These are phyloP conservation scores for Moricandia moricandioides DNA, from an alignment of 345 rosid species.

Conservation along the genomic window DNA sequence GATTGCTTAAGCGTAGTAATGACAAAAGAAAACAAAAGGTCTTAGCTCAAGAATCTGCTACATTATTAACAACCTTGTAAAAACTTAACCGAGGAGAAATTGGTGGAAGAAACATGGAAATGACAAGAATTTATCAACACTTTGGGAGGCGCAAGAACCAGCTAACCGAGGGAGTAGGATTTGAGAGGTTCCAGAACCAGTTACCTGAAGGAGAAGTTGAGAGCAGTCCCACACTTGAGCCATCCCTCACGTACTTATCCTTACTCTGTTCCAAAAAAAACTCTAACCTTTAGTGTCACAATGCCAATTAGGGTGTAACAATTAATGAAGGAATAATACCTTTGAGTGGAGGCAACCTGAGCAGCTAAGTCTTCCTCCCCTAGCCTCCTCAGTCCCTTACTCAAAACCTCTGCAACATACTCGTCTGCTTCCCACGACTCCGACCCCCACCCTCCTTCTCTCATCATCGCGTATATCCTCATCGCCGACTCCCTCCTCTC, in stretches of 20 bases:
- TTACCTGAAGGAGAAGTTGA: neutral
- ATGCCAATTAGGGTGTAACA: neutral
- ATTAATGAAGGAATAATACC: neutral
- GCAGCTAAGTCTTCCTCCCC: conserved; percentile 60
- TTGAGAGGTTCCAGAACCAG: neutral
- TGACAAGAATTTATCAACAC: neutral
- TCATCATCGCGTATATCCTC: conserved; percentile 63
- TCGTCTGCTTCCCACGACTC: conserved; percentile 58
- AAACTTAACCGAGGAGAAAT: neutral
- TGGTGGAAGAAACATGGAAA: neutral
- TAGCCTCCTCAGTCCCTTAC: conserved; percentile 56
- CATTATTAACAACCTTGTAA: neutral
- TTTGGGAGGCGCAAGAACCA: neutral
- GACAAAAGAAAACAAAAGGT: too few relatives aligned
- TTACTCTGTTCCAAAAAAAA: conserved; percentile 35
- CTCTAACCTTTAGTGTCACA: neutral
- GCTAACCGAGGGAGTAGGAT: neutral
- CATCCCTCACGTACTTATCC: neutral
- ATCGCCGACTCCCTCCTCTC: conserved; percentile 71
- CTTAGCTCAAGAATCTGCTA: neutral
- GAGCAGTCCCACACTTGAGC: neutral
- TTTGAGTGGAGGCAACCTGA: conserved; percentile 39
- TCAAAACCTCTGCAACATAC: conserved; percentile 52
- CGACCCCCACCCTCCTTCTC: conserved; percentile 59
- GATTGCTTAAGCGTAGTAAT: too few relatives aligned